Percentiles rank a stretch among this genome's conserved stretches.
phyloP scores from a whole-genome alignment of 441 rosid genomes.

The Erodium texanum region DNA sequence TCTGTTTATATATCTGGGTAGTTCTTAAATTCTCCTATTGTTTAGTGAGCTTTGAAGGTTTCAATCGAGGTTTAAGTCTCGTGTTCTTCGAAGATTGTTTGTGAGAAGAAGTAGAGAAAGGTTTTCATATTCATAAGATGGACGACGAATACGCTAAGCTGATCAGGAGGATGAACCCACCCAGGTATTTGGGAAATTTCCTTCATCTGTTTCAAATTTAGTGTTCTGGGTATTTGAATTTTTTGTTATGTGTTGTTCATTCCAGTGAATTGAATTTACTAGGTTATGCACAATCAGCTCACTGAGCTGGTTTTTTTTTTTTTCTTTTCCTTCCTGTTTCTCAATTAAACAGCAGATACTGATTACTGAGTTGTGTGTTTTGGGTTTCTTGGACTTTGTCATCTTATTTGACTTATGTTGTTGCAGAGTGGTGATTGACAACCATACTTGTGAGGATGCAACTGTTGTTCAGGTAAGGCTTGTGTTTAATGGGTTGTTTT shows the following conservation, averaged over 20 bases:
- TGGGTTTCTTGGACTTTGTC: background rate
- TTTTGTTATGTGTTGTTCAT: too few relatives aligned
- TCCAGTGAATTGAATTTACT: too few relatives aligned
- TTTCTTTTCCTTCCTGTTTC: too few relatives aligned
- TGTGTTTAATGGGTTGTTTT: background rate
- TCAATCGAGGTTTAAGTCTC: background rate
- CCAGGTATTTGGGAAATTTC: slow-evolving; percentile 37
- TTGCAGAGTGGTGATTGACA: slow-evolving; percentile 80
- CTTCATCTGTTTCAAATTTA: background rate
- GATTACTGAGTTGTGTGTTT: background rate
- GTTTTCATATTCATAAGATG: slow-evolving; percentile 38
- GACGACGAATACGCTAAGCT: slow-evolving; percentile 91
- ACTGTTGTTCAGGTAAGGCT: slow-evolving; percentile 61
- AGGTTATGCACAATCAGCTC: background rate
- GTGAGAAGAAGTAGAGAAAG: too few relatives aligned
- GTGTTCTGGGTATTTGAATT: background rate
- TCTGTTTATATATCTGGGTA: background rate
- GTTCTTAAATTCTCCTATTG: background rate
- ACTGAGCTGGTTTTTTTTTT: background rate
- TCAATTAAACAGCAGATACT: too few relatives aligned
- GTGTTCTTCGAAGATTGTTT: too few relatives aligned
- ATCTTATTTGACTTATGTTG: slow-evolving; percentile 16
- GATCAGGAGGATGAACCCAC: slow-evolving; percentile 83
- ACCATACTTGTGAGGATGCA: slow-evolving; percentile 53
- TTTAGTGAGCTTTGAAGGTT: background rate